Evolutionary conservation across 2,329 filamentous ascomycete genomes (phyloP).

Genomic region (Epichloe festucae): DNA sequence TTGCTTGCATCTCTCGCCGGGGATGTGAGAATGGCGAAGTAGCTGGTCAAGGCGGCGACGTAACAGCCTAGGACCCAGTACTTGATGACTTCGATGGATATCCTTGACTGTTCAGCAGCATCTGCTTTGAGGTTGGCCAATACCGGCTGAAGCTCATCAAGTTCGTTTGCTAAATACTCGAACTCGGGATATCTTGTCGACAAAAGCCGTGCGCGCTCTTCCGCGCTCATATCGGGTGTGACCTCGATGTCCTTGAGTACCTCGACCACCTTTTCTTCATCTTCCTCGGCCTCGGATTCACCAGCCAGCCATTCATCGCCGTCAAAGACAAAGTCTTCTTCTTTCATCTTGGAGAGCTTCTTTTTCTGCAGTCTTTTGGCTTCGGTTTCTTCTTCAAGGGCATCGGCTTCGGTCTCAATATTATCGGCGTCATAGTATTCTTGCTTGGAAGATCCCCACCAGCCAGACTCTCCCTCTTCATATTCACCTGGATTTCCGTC

Average conservation of each 20-base stretch:
- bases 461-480: conserved; percentile 49
- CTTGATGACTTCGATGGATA: conserved; percentile 53
- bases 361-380: conserved; percentile 86
- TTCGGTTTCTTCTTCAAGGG: conserved; percentile 83
- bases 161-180: conserved; percentile 70
- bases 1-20: conserved; percentile 48
- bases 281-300: conserved; percentile 35
- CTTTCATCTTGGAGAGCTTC: conserved; percentile 76
- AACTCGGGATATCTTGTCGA: conserved; percentile 84
- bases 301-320: conserved; percentile 69
- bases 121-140: conserved; percentile 45
- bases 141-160: conserved; percentile 56
- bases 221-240: conserved; percentile 61
- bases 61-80: conserved; percentile 76
- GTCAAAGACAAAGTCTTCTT: conserved; percentile 88
- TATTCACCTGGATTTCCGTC: conserved; percentile 44
- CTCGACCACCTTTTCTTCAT: conserved; percentile 61
- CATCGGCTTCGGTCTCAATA: conserved; percentile 51
- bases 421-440: conserved; percentile 89
- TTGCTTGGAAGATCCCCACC: conserved; percentile 77
- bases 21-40: conserved; percentile 86
- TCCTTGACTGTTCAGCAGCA: conserved; percentile 37
- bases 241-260: conserved; percentile 76
- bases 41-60: conserved; percentile 76
- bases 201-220: conserved; percentile 64